Evolutionary conservation across 2,329 filamentous ascomycete genomes (phyloP).

Genomic region (Neocucurbitaria cava): DNA sequence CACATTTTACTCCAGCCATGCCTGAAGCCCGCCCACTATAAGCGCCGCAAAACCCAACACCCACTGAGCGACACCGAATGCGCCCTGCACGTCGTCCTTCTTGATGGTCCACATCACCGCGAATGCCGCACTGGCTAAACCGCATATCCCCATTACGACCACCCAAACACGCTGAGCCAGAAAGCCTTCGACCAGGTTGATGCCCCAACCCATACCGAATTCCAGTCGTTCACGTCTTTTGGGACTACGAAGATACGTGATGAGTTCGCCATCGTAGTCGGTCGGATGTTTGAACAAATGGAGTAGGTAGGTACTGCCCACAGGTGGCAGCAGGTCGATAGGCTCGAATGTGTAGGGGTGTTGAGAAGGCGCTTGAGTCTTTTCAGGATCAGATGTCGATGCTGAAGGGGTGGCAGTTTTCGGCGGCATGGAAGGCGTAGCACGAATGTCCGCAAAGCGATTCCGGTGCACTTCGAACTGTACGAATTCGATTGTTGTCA

Average conservation of each 20-base stretch:
- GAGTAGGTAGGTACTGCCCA: constrained; percentile 47
- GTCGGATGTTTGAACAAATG: constrained; percentile 50
- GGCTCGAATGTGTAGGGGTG: constrained; percentile 48
- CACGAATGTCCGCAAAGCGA: constrained; percentile 50
- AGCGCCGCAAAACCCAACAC: constrained; percentile 42
- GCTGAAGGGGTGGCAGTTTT: constrained; percentile 17
- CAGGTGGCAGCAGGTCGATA: constrained; percentile 47
- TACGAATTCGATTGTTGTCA: constrained; percentile 49
- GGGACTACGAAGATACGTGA: constrained; percentile 47
- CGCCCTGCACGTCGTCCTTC: constrained; percentile 48
- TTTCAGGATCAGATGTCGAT: constrained; percentile 8
- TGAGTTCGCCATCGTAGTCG: constrained; percentile 49
- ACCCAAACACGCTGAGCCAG: constrained; percentile 46
- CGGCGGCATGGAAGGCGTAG: constrained; percentile 47
- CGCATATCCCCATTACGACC: constrained; percentile 34
- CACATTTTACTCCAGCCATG: constrained; percentile 31
- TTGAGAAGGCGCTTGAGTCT: constrained; percentile 24
- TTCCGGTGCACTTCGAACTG: constrained; percentile 51
- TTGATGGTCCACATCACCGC: constrained; percentile 42
- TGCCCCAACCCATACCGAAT: constrained; percentile 49
- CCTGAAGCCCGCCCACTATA: constrained; percentile 43
- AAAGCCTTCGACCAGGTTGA: constrained; percentile 50
- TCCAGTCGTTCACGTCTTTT: constrained; percentile 42
- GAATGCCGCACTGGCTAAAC: constrained; percentile 44
- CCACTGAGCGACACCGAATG: constrained; percentile 50